Evolutionary conservation across 2,329 filamentous ascomycete species (phyloP), one percentile per base, ranked within the genome.

Genomic region (Furcasterigmium sp.): DNA sequence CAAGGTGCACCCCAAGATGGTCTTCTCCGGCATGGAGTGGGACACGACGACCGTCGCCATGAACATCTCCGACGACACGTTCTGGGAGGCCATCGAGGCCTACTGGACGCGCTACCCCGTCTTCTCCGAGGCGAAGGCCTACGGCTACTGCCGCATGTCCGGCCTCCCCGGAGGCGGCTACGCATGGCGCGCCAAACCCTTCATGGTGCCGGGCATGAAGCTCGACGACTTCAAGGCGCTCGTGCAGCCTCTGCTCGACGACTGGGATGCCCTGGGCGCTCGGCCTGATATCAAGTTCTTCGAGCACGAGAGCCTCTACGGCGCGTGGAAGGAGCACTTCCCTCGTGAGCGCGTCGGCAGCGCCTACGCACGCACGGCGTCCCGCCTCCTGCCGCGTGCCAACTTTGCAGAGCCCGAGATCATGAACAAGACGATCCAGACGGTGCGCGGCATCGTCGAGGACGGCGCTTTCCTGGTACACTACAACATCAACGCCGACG

Each of bases 301-400:
- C 11, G 50, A 55, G 18, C 56, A 63, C 43, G 58, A 63, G 19
- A 58, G 57, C 40, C 55, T 68, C 41, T 57, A 66, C 41, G 56
- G 54, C 8, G 60, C 62, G 6, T 71, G 68, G 55, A 51, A 55
- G 11, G 58, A 58, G 44, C 60, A 61, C 42, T 73, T 72, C 53
- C 68, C 65, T 14, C 52, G 56, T 8, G 63, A 65, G 43, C 45
- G 50, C 21, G 58, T 63, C 30, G 56, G 56, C 5, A 46, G 20
- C 26, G 32, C 41, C 37, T 18, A 17, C 15, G 26, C 60, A 2
- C 56, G 55, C 15, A 62, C 60, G 3, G 66, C 56, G 4, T 68
- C 60, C 13, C 64, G 69, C 6, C 56, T 72, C 6, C 61, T 72
- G 20, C 68, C 69, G 2, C 57, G 58, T 19, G 53, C 55, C 13